Conservation (phyloP, 2,329 filamentous ascomycete species). For the Herpotrichia juniperi region DNA sequence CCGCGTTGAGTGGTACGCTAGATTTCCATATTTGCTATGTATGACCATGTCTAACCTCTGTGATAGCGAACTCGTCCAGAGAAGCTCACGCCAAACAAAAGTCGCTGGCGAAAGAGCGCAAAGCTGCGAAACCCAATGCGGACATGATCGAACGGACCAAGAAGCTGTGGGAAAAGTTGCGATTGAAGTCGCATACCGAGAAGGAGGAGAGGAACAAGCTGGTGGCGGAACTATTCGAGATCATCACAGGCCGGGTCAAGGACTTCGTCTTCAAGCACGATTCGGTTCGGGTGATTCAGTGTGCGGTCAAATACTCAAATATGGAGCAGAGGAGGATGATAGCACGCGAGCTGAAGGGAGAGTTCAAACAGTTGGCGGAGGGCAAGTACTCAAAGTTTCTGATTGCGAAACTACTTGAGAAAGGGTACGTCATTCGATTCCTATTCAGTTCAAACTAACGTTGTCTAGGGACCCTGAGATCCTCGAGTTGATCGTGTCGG, state of each 20-base stretch:
- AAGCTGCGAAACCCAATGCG: constrained; percentile 89
- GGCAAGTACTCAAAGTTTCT: constrained; percentile 98
- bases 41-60: constrained; percentile 21
- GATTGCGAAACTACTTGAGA: constrained; percentile 93
- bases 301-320: constrained; percentile 93
- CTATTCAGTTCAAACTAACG: constrained; percentile 9
- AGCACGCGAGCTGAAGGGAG: constrained; percentile 82
- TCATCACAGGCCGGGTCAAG: constrained; percentile 88
- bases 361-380: constrained; percentile 84
- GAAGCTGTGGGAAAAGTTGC: constrained; percentile 94
- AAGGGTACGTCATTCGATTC: constrained; percentile 55
- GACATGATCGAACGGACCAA: constrained; percentile 88
- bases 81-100: constrained; percentile 96
- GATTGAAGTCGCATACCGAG: constrained; percentile 91
- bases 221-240: constrained; percentile 86
- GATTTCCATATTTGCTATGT: neutral
- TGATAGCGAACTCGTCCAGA: constrained; percentile 70
- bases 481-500: constrained; percentile 84
- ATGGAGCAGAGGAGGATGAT: constrained; percentile 85
- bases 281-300: constrained; percentile 94
- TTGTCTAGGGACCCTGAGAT: constrained; percentile 74
- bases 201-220: constrained; percentile 86
- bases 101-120: constrained; percentile 83
- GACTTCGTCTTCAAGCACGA: constrained; percentile 99
- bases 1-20: constrained; percentile 34